Percentiles rank a stretch among this genome's conserved stretches.
Conservation (phyloP, 2,329 filamentous ascomycete species). For the Diaporthe helianthi region DNA sequence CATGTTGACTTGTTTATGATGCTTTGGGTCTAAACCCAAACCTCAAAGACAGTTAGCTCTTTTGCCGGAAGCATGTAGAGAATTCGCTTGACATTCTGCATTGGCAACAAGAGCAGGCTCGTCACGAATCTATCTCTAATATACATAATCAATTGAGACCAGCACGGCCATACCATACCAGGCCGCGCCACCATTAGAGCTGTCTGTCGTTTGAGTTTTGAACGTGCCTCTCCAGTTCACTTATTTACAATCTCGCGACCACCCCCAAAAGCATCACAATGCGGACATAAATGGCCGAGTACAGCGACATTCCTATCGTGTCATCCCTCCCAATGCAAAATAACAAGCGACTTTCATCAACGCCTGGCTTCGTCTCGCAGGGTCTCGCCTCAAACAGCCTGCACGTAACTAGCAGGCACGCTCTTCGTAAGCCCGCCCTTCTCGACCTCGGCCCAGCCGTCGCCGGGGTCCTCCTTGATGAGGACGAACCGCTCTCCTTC, state of each 20-base stretch:
- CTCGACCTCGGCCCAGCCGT: slow-evolving; percentile 98
- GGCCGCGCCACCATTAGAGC: not conserved
- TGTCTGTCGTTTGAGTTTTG: not conserved
- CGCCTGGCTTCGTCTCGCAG: not conserved
- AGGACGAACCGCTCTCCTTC: slow-evolving; percentile 94
- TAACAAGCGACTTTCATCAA: not conserved
- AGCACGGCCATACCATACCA: not conserved
- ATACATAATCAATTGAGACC: not conserved
- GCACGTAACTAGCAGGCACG: slow-evolving; percentile 93
- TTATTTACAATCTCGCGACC: slow-evolving; percentile 25
- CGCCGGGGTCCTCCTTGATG: slow-evolving; percentile 84
- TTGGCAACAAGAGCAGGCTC: not conserved
- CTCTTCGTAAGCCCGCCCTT: slow-evolving; percentile 85
- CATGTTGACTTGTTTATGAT: not conserved
- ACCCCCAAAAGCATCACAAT: not conserved
- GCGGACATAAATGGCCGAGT: not conserved
- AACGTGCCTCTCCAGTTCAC: not conserved
- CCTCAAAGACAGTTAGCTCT: not conserved
- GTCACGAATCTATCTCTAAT: slow-evolving; percentile 1
- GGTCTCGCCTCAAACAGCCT: slow-evolving; percentile 63
- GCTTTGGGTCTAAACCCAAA: not conserved
- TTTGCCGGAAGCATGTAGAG: not conserved
- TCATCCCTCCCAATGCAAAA: not conserved
- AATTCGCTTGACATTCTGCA: not conserved
- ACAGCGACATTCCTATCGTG: not conserved